Base-by-base conservation (phyloP, 768 basidiomycete species). In the Mycena crocata region DNA sequence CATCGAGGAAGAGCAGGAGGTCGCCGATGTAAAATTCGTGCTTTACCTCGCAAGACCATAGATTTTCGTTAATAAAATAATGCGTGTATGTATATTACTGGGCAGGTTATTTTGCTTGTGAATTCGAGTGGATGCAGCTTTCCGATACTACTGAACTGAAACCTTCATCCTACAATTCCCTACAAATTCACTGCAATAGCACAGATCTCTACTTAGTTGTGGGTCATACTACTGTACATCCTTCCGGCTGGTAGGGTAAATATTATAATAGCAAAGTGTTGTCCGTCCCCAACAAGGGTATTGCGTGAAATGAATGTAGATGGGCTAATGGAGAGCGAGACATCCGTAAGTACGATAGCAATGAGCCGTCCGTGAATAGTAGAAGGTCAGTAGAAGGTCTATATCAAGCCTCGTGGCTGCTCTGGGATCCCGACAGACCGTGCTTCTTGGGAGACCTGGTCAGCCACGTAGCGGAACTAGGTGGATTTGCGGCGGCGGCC, bases 1-100 rank as follows among this genome's bases (percentile, higher is more conserved):
- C 68, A 86, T 92, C 57, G 91, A 93, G 78, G 95, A 97, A 80
- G 94, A 94, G 78, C 93, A 95, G 77, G 93, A 94, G 78, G 83
- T 95, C 26, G 87, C 89, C 6, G 94, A 95, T 44, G 86, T 86
- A 45, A 93, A 90, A 77, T 94, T 95, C 78, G 74, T 83, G 71
- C 81, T 95, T 60, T 90, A 87, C 64, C 82, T 95, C 75, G 89
- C 90, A 28, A 85, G 81, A 55, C 45, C 64, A 10, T 64, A 57
- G 63, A 64, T 44, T 31, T 28, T 17, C 17, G 2, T 39, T 40
- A 39, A 39, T 15, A 37, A 44, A 30, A 23, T 51, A 52, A 65
- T 59, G 45, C 34, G 24, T 50, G 62, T 55, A 61, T 61, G 49
- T 66, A 58, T 15, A 56, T 30, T 65, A 51, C 19, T 23, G 32